Base-by-base conservation (phyloP, 805 yeast species). In the Torulaspora franciscae region DNA sequence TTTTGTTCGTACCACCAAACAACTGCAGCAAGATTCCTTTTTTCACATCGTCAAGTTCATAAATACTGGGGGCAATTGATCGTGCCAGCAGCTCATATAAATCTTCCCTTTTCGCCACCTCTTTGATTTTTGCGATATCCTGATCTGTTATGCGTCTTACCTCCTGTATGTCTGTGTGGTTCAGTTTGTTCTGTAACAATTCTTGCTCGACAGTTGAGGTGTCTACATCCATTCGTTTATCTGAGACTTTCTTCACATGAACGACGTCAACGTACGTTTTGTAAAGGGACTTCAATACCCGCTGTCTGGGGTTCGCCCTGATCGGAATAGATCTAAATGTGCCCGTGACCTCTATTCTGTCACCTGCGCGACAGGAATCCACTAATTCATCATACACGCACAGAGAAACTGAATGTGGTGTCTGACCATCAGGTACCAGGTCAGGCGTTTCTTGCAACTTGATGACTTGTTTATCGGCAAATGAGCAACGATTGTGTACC, bases 331-430 rank as follows among this genome's bases (percentile, higher is more conserved):
- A 86, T 64, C 96, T 77, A 70, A 89, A 93, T 32, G 95, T 83
- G 49, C 99, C 99, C 46, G 96, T 89, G 14, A 90, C 95, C 65
- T 91, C 96, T 37, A 93, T 77, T 47, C 97, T 78, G 65, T 93
- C 99, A 73, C 99, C 99, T 7, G 99, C 97, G 57, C 95, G 78
- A 58, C 95, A 85, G 43, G 85, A 75, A 65, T 93, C 99, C 1
- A 93, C 99, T 49, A 93, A 73, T 64, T 93, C 98, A 66, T 93
- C 99, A 62, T 91, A 93, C 1, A 87, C 95, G 70, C 96, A 88
- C 24, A 93, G 70, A 6, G 95, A 87, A 38, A 93, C 86, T 10
- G 96, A 83, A 66, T 93, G 99, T 1, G 99, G 99, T 2, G 99
- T 93, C 67, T 93, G 99, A 13, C 99, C 99, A 68, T 86, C 98